Evolutionary conservation across 78 protist species (phyloP).

Genomic region (Speleostelium caveatum): DNA sequence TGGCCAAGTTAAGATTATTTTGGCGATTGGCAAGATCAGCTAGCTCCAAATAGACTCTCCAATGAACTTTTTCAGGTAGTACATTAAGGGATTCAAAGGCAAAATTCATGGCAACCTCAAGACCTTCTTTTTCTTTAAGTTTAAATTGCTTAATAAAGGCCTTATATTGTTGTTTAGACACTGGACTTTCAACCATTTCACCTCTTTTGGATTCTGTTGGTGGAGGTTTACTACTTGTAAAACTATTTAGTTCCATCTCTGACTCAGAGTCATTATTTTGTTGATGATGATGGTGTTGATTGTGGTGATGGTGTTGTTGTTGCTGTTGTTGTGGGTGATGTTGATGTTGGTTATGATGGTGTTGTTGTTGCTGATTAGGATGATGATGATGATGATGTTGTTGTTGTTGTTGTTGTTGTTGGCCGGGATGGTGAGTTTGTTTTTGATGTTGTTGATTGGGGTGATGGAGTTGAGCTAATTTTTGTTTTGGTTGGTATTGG

Average conservation of each 20-base stretch:
- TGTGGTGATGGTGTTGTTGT: background rate
- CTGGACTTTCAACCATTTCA: conserved; percentile 76
- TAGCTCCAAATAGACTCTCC: conserved; percentile 87
- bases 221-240: conserved; percentile 2
- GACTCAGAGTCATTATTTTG: conserved; percentile 17
- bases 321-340: background rate
- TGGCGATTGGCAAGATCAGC: conserved; percentile 87
- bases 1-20: conserved; percentile 74
- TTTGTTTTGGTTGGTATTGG: background rate
- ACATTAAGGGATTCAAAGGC: conserved; percentile 38
- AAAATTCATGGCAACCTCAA: conserved; percentile 73
- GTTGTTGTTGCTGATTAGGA: background rate
- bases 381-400: conserved; percentile 1
- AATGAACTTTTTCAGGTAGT: conserved; percentile 75
- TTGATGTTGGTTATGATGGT: background rate
- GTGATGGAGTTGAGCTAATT: too few species aligned
- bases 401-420: background rate
- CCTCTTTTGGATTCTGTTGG: conserved; percentile 61
- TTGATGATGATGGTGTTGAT: conserved; percentile 13
- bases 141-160: conserved; percentile 69
- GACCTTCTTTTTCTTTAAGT: conserved; percentile 63
- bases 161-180: conserved; percentile 69
- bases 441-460: background rate
- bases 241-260: conserved; percentile 19
- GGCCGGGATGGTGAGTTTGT: background rate